Evolutionary conservation across 2,329 filamentous ascomycete species (phyloP).

Genomic region (Westerdykella sp.): DNA sequence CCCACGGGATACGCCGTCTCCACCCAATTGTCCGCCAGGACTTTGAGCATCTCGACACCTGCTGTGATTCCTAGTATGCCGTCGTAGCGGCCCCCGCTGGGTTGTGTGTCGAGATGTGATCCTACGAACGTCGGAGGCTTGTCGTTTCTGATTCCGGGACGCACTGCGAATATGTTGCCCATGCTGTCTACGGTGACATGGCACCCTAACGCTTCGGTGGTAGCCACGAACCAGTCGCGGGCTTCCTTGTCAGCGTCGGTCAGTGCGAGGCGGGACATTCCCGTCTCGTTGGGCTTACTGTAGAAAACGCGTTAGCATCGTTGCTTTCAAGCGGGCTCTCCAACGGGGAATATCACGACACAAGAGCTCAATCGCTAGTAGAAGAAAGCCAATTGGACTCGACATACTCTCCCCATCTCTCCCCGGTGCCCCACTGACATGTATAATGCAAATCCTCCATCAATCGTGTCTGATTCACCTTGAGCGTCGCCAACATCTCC

Average conservation of each 20-base stretch:
- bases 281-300: slow-evolving; percentile 57
- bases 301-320: slow-evolving; percentile 3
- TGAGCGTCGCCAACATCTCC: slow-evolving; percentile 47
- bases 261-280: slow-evolving; percentile 69
- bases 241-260: slow-evolving; percentile 65
- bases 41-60: slow-evolving; percentile 65
- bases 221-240: slow-evolving; percentile 68
- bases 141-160: slow-evolving; percentile 55
- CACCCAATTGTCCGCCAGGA: slow-evolving; percentile 60
- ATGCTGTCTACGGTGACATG: slow-evolving; percentile 64
- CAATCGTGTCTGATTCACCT: slow-evolving; percentile 54
- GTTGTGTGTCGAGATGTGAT: slow-evolving; percentile 56
- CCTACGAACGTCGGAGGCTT: slow-evolving; percentile 61
- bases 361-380: not conserved
- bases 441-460: slow-evolving; percentile 60
- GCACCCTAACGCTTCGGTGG: slow-evolving; percentile 59
- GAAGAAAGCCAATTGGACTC: slow-evolving; percentile 1
- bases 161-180: slow-evolving; percentile 74
- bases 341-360: not conserved
- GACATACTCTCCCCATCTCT: slow-evolving; percentile 61
- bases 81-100: slow-evolving; percentile 63
- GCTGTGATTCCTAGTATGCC: slow-evolving; percentile 70
- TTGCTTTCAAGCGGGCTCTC: not conserved
- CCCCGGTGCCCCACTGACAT: slow-evolving; percentile 60
- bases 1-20: slow-evolving; percentile 67